Evolutionary conservation across 179 eudicot species (phyloP).

Genomic region (Spergularia azorica): DNA sequence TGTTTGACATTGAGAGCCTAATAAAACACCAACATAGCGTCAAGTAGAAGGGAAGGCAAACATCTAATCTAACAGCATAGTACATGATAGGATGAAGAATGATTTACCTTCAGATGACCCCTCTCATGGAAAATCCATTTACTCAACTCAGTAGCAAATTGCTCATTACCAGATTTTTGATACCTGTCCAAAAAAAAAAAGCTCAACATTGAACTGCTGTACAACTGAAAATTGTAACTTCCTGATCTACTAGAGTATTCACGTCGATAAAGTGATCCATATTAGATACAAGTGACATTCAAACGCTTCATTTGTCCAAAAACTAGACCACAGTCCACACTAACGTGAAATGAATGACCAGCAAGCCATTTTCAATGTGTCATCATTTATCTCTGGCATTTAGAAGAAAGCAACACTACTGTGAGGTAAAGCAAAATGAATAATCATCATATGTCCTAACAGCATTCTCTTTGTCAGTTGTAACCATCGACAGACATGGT

Average conservation of each 20-base stretch:
- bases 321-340: constrained; percentile 8
- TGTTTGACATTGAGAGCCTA: constrained; percentile 89
- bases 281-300: neutral
- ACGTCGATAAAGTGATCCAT: neutral
- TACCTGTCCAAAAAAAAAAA: constrained; percentile 45
- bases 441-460: neutral
- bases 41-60: constrained; percentile 5
- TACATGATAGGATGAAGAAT: constrained; percentile 1
- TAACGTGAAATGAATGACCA: neutral
- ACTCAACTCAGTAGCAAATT: constrained; percentile 76
- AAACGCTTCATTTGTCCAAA: neutral
- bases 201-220: too few species aligned
- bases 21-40: constrained; percentile 9
- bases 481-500: neutral
- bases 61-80: neutral
- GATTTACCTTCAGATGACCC: constrained; percentile 85
- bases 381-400: neutral
- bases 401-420: neutral
- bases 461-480: neutral
- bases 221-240: neutral
- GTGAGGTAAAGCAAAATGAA: neutral
- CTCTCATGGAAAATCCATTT: constrained; percentile 99
- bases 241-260: neutral
- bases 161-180: constrained; percentile 88
- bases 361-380: neutral